phyloP scores from a whole-genome alignment of 371 early-diverging fungal genomes.

The Apophysomyces elegans region DNA sequence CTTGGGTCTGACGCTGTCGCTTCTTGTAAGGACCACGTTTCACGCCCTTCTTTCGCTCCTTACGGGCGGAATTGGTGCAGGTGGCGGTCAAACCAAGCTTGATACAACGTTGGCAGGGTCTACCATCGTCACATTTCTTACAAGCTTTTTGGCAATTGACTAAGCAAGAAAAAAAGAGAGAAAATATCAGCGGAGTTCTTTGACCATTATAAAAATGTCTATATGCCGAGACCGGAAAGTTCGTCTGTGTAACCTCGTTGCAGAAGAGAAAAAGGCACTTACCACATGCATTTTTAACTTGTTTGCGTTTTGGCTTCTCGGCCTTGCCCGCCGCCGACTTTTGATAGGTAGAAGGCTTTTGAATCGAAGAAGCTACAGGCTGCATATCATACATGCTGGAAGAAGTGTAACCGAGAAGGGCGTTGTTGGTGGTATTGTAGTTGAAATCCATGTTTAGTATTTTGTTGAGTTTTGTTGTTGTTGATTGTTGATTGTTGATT shows the following conservation, averaged over 20 bases:
- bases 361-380: not conserved
- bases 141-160: conserved; percentile 89
- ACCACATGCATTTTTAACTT: conserved; percentile 87
- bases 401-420: not conserved
- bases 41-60: conserved; percentile 78
- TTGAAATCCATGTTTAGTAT: conserved; percentile 1
- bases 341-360: conserved; percentile 2
- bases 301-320: conserved; percentile 56
- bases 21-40: conserved; percentile 81
- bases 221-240: conserved; percentile 6
- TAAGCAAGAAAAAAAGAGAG: conserved; percentile 13
- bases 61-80: conserved; percentile 79
- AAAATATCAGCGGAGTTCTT: not conserved
- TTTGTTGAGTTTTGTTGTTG: not conserved
- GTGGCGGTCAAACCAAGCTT: conserved; percentile 68
- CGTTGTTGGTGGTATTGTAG: not conserved
- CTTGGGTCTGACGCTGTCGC: conserved; percentile 23
- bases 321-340: conserved; percentile 5
- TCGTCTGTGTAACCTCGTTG: not conserved
- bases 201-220: not conserved
- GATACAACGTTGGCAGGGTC: conserved; percentile 84
- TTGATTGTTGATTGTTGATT: not conserved
- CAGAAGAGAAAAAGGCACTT: conserved; percentile 24
- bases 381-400: conserved; percentile 4
- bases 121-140: conserved; percentile 85